These are phyloP conservation scores for Persicaria maculosa DNA, from an alignment of 148 eudicot genomes.

Conservation along the genomic window DNA sequence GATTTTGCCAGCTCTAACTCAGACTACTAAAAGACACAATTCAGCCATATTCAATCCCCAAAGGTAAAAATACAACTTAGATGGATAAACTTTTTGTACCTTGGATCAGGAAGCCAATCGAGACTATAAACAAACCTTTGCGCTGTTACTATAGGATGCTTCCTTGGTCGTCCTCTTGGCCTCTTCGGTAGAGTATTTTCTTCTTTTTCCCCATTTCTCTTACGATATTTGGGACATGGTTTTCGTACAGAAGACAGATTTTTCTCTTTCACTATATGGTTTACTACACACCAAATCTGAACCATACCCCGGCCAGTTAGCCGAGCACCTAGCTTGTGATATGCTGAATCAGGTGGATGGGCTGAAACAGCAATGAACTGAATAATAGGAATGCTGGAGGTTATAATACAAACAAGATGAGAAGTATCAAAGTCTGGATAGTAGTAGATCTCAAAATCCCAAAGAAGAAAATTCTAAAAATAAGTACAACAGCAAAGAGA, in stretches of 20 bases:
- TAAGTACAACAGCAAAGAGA: neutral
- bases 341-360: conserved; percentile 93
- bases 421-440: neutral
- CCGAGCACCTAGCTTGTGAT: conserved; percentile 78
- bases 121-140: conserved; percentile 51
- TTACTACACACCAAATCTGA: conserved; percentile 79
- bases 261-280: conserved; percentile 22
- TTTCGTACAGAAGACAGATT: conserved; percentile 23
- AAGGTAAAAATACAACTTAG: neutral
- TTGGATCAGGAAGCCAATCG: conserved; percentile 91
- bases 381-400: conserved; percentile 14
- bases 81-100: conserved; percentile 30
- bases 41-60: neutral
- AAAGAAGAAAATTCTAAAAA: neutral
- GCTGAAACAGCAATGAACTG: conserved; percentile 94
- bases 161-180: conserved; percentile 24
- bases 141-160: conserved; percentile 30
- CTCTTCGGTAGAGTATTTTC: conserved; percentile 18
- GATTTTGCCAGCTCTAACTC: no score
- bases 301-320: conserved; percentile 80
- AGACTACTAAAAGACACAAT: no score
- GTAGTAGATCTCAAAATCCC: neutral
- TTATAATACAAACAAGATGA: neutral
- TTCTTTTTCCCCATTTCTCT: conserved; percentile 17
- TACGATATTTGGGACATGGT: conserved; percentile 20